Conservation (phyloP, 768 basidiomycete species). For the Suillus subluteus region DNA sequence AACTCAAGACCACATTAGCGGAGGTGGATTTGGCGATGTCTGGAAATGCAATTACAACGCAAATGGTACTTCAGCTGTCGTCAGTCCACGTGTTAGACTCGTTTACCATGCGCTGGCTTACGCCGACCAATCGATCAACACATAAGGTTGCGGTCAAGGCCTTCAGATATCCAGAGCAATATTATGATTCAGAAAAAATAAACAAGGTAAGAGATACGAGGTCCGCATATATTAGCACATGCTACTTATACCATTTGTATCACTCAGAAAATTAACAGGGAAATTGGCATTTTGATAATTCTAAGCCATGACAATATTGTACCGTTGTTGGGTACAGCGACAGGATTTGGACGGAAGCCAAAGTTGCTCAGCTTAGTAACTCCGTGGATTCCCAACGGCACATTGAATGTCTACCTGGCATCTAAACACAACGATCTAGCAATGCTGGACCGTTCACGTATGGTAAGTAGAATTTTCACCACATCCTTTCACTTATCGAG, state of each 20-base stretch:
- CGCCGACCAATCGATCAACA: background rate
- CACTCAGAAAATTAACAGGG: background rate
- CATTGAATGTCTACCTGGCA: background rate
- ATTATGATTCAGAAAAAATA: background rate
- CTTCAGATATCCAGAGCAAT: background rate
- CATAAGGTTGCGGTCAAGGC: background rate
- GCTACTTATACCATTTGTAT: background rate
- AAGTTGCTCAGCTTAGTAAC: background rate
- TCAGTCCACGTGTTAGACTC: background rate
- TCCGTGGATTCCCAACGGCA: constrained; percentile 4
- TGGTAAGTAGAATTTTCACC: background rate
- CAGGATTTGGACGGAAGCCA: background rate
- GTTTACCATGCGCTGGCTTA: background rate
- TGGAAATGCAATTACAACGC: background rate
- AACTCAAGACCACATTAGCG: background rate
- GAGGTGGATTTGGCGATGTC: background rate
- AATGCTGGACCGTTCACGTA: background rate
- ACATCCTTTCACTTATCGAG: background rate
- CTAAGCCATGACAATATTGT: background rate
- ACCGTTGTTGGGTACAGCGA: background rate
- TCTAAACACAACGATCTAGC: background rate
- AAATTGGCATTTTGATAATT: background rate
- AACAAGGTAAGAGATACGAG: background rate
- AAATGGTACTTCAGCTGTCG: background rate
- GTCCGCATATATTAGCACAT: no score